Base-by-base conservation (phyloP, 805 yeast species). In the Schwanniomyces vanrijiae region DNA sequence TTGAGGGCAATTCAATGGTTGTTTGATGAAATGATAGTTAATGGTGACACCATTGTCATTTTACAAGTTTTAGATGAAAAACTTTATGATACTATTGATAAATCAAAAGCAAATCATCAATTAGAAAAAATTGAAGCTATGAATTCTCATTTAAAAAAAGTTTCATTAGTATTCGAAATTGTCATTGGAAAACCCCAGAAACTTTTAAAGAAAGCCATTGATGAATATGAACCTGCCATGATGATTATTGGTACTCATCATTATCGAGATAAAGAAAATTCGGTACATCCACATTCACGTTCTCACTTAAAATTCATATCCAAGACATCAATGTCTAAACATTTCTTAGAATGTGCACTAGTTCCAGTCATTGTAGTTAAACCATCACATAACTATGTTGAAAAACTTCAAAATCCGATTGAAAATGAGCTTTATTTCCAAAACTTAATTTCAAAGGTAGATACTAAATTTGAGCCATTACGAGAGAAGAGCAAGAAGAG, bases 291-390 rank as follows among this genome's bases (percentile, higher is more conserved):
- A 11, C 37, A 47, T 16, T 48, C 48, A 31, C 38, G 33, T 3
- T 46, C 47, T 18, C 56, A 55, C n/a, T 60, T 58, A 33, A 52
- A 57, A 49, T 57, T 72, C 34, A 58, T 71, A 39, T 53, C 67
- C 21, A 69, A 67, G 45, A 49, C 71, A 2, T 65, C 75, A 5
- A 55, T 70, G 29, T 67, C 75, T 16, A 68, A 70, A 52, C 66
- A 69, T 49, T 72, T 73, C 42, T 56, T 73, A 37, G 72, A 72
- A 55, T 72, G 66, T 53, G 76, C 77, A 0, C 59, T 71, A 48
- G 76, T 73, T 2, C 78, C 78, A 8, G 77, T 72, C 25, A 71
- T 73, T 37, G 59, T 71, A 11, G 76, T 73, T 3, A 73, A 73
- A 51, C 75, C 78, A 1, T 56, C 58, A 22, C 69, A 71, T 51